Evolutionary conservation across 352 stramenopile species (phyloP).

Genomic region (Phytophthora pluvialis): DNA sequence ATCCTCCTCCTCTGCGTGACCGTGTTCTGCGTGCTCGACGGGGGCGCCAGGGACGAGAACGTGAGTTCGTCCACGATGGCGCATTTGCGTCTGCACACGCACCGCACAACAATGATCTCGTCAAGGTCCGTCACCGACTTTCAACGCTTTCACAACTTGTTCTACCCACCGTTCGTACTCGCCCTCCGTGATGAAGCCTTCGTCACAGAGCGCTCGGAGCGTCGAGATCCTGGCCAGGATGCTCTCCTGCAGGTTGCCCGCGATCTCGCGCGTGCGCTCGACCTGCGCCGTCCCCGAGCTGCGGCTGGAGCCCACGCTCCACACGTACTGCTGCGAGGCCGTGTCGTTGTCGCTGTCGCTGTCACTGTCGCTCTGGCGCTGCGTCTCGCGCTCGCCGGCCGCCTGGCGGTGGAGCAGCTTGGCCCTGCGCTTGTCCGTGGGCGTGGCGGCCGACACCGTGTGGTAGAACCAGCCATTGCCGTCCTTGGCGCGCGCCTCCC

Average conservation of each 20-base stretch:
- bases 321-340: slow-evolving; percentile 26
- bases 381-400: slow-evolving; percentile 30
- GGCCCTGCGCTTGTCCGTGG: slow-evolving; percentile 39
- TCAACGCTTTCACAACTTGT: background rate
- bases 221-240: slow-evolving; percentile 77
- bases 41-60: slow-evolving; percentile 41
- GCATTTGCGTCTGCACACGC: slow-evolving; percentile 58
- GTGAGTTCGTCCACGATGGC: slow-evolving; percentile 82
- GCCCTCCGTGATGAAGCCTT: slow-evolving; percentile 80
- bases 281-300: slow-evolving; percentile 27
- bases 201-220: slow-evolving; percentile 72
- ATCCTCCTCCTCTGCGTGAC: slow-evolving; percentile 42
- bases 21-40: slow-evolving; percentile 39
- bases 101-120: slow-evolving; percentile 7
- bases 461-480: slow-evolving; percentile 44
- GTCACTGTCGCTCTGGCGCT: slow-evolving; percentile 9
- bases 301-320: slow-evolving; percentile 32
- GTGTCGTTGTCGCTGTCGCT: slow-evolving; percentile 15
- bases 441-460: slow-evolving; percentile 62
- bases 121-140: background rate
- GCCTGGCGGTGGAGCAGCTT: slow-evolving; percentile 32
- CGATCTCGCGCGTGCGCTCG: slow-evolving; percentile 50
- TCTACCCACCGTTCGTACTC: slow-evolving; percentile 73
- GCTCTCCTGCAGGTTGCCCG: slow-evolving; percentile 51
- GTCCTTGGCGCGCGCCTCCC: slow-evolving; percentile 26